A percentile compares a stretch with the other conserved stretches of the same genome.
Conservation (phyloP, 805 yeast genomes). For the Starmerella potacharoeniae region DNA sequence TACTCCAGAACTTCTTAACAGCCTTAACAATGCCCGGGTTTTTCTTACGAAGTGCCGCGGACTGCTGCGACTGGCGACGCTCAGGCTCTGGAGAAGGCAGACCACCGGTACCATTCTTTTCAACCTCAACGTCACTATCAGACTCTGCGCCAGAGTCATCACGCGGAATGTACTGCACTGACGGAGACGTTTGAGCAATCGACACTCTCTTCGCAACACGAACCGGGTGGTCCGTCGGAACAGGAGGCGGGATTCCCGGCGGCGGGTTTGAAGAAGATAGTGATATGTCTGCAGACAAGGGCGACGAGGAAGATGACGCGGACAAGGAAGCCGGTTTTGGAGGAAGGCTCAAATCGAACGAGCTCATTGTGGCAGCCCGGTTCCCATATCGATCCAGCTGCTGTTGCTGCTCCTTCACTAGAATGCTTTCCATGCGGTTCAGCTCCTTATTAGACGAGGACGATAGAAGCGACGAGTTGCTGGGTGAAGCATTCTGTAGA, state of each 20-base stretch:
- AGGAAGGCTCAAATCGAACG: conserved; percentile 2
- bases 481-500: conserved; percentile 8
- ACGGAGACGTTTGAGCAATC: neutral
- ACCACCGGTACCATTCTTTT: neutral
- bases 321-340: conserved; percentile 3
- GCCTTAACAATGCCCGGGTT: neutral
- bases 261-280: neutral
- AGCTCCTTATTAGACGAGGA: neutral
- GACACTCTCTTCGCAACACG: conserved; percentile 1
- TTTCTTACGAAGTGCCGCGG: neutral
- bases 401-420: conserved; percentile 17
- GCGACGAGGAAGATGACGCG: conserved; percentile 2
- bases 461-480: conserved; percentile 4
- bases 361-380: conserved; percentile 11
- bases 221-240: neutral
- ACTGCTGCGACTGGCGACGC: neutral
- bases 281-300: neutral
- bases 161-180: neutral
- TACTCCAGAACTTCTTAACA: neutral
- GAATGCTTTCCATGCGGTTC: conserved; percentile 6
- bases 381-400: conserved; percentile 12
- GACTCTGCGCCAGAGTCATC: neutral
- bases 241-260: conserved; percentile 1
- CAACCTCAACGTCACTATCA: neutral
- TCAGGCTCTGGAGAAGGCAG: neutral